Conservation (phyloP, 495 filamentous ascomycete genomes). For the Beverwykella pulmonaria region DNA sequence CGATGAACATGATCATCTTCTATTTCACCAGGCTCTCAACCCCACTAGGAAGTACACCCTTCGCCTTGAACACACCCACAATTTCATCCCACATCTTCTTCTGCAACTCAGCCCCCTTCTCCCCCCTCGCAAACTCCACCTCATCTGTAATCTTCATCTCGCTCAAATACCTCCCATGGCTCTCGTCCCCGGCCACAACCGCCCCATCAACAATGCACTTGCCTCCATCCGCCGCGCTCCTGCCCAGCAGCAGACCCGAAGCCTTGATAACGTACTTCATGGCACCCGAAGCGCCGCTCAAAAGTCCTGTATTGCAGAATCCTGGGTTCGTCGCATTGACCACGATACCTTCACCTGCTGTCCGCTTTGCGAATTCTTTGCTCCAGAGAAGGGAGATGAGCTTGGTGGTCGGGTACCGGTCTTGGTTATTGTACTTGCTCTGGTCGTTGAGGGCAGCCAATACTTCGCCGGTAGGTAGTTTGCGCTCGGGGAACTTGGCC, state of each 20-base stretch:
- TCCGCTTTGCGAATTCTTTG: conserved; percentile 5
- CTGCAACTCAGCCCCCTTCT: background rate
- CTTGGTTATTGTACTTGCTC: conserved; percentile 1
- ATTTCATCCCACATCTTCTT: conserved; percentile 10
- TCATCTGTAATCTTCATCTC: conserved; percentile 6
- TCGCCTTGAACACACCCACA: background rate
- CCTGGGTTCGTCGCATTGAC: conserved; percentile 14
- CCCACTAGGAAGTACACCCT: background rate
- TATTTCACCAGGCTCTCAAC: background rate
- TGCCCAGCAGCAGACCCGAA: background rate
- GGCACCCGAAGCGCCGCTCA: background rate
- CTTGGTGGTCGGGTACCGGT: conserved; percentile 6
- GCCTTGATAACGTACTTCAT: conserved; percentile 12
- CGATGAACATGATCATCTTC: too few species aligned
- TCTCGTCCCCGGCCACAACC: conserved; percentile 7
- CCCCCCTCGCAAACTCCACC: background rate
- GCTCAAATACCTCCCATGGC: conserved; percentile 18
- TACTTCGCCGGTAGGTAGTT: background rate
- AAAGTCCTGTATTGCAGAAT: conserved; percentile 11
- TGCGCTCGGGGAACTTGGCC: conserved; percentile 12
- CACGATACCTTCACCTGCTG: background rate
- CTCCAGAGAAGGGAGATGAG: conserved; percentile 4
- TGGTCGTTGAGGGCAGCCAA: conserved; percentile 7
- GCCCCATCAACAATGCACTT: conserved; percentile 11
- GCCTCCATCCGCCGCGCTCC: conserved; percentile 1